Base-by-base conservation (phyloP, 192 early-diverging fungal species). In the Coemansia guatemalensis region DNA sequence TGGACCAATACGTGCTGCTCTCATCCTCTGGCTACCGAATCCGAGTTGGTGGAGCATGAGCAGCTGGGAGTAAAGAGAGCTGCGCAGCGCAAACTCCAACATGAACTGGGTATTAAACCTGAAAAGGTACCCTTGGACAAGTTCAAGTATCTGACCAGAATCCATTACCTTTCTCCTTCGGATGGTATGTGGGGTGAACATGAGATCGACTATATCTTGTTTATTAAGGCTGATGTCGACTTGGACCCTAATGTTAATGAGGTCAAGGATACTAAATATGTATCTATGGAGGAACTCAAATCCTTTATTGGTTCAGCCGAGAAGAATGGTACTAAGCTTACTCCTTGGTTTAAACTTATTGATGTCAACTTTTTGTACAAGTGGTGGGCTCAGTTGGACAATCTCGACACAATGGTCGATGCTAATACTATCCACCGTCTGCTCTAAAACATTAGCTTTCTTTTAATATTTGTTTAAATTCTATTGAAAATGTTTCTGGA, bases 1-100 rank as follows among this genome's bases (percentile, higher is more conserved):
- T 99, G 84, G 79, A 99, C 97, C 60, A 99, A 99, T 83, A 97
- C 97, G 5, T 99, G 97, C 81, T 99, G 97, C 82, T 95, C 93
- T 25, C 97, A 99, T 71, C 97, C 97, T 17, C 86, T 99, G 61
- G 90, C 90, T 67, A 85, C 74, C 18, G 65, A 85, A 8, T 77
- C 83, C 9, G 97, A 97, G 75, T 78, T 96, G 53, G 87, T 69
- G 87, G 93, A 94, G 69, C 67, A 79, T 47, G 85, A 86, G 18
- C 93, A 94, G 74, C 71, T 88, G 62, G 95, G 93, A 48, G 95
- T 90, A 29, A 84, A 91, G 55, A 81, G 86, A 11, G 97, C 97
- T 26, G 97, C 95, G 49, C 89, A 91, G 75, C 84, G 97, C 51
- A 99, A 99, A 78, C 82, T 99, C 53, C 86, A 92, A 56, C 97